Conservation (phyloP, 495 filamentous ascomycete species). For the Xanthoparmelia taractica region DNA sequence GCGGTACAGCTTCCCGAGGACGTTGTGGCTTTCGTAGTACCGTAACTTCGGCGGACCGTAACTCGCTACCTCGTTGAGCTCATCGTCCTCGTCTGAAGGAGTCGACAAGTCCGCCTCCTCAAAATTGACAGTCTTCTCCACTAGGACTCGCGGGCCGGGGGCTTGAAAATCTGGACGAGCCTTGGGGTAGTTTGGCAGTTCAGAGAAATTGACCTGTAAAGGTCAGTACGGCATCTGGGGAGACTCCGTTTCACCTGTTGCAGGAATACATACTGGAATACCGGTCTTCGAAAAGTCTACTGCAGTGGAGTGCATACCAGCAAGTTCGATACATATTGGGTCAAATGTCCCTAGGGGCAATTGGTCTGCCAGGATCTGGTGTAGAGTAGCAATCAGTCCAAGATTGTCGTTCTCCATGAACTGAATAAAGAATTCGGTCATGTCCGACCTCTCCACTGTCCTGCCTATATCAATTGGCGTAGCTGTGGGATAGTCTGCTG, state of each 20-base stretch:
- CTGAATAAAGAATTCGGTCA: constrained; percentile 67
- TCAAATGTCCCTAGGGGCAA: constrained; percentile 46
- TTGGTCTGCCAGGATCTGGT: constrained; percentile 62
- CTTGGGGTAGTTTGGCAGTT: constrained; percentile 36
- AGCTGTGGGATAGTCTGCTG: constrained; percentile 61
- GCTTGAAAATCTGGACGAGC: constrained; percentile 59
- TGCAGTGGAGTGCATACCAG: constrained; percentile 63
- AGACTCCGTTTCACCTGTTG: not conserved
- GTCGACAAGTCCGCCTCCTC: constrained; percentile 30
- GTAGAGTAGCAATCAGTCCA: constrained; percentile 58
- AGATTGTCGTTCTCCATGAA: constrained; percentile 75
- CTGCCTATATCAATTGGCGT: constrained; percentile 48
- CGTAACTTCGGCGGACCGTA: constrained; percentile 28
- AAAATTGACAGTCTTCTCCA: constrained; percentile 41
- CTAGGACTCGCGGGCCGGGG: constrained; percentile 50
- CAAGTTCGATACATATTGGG: constrained; percentile 52
- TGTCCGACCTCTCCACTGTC: constrained; percentile 49
- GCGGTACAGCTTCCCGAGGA: constrained; percentile 66
- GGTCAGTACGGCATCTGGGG: not conserved
- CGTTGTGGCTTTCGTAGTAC: constrained; percentile 62
- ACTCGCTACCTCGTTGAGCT: constrained; percentile 44
- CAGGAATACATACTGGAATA: constrained; percentile 45
- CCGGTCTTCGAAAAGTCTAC: constrained; percentile 83
- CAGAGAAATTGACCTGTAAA: constrained; percentile 35
- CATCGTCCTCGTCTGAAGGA: constrained; percentile 37